These are phyloP conservation scores for Nannochloris sp. DNA, from an alignment of 139 green algal species.

Conservation along the genomic window DNA sequence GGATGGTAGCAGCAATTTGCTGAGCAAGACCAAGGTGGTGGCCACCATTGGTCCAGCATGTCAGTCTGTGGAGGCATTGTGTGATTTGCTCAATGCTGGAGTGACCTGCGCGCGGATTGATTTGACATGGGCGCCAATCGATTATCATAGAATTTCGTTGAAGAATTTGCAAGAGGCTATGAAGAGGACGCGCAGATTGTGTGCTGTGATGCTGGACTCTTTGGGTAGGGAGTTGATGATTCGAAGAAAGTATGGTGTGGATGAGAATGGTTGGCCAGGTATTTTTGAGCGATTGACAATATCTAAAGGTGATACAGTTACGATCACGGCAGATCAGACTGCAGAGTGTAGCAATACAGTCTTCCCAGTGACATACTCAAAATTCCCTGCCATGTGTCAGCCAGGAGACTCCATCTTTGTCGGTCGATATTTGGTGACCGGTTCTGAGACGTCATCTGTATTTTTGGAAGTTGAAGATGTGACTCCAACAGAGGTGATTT, in stretches of 20 bases:
- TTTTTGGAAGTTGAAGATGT: conserved; percentile 64
- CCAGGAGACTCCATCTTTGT: conserved; percentile 79
- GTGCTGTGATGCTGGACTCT: conserved; percentile 75
- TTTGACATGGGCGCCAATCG: conserved; percentile 67
- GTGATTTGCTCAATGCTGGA: conserved; percentile 54
- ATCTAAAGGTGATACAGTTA: conserved; percentile 18
- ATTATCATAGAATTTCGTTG: conserved; percentile 69
- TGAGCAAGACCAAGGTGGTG: conserved; percentile 41
- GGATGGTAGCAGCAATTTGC: not conserved
- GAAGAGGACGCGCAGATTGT: conserved; percentile 51
- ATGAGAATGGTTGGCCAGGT: conserved; percentile 61
- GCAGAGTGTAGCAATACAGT: conserved; percentile 33
- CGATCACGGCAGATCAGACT: conserved; percentile 35
- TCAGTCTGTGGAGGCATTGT: conserved; percentile 66
- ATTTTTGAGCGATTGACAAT: conserved; percentile 40
- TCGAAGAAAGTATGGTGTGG: conserved; percentile 43
- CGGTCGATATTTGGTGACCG: conserved; percentile 81
- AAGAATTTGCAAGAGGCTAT: conserved; percentile 66
- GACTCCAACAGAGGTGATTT: conserved; percentile 54
- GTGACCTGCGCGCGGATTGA: conserved; percentile 57
- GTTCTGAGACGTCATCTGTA: conserved; percentile 67
- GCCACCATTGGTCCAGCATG: conserved; percentile 74
- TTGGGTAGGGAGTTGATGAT: conserved; percentile 72
- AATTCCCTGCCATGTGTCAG: conserved; percentile 56
- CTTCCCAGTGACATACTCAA: conserved; percentile 72